Evolutionary conservation across 1,284 basidiomycete species (phyloP).

Genomic region (Puccinia polysora): DNA sequence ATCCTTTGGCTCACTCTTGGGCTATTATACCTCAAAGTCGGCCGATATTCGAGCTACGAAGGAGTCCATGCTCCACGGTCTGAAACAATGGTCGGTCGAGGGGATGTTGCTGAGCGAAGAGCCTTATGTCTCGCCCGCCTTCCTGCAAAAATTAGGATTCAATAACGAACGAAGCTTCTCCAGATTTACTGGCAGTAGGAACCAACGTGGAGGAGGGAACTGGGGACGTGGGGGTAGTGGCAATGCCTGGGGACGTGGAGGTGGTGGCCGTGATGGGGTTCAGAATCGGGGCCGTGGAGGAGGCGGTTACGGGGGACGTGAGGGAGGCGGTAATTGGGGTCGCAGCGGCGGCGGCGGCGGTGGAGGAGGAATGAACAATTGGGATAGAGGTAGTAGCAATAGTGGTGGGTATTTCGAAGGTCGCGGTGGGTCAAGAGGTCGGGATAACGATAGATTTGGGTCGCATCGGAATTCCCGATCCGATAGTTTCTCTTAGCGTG

Average conservation of each 20-base stretch:
- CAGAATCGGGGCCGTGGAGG: conserved; percentile 15
- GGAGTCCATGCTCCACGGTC: conserved; percentile 60
- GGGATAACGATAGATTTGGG: not conserved
- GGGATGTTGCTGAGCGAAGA: conserved; percentile 59
- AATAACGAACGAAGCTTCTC: conserved; percentile 7
- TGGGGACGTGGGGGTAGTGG: not conserved
- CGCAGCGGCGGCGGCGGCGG: conserved; percentile 5
- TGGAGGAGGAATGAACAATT: not conserved
- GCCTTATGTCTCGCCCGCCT: conserved; percentile 58
- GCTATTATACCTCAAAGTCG: conserved; percentile 66
- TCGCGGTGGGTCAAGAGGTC: not conserved
- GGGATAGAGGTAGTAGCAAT: not conserved
- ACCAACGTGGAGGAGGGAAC: not conserved
- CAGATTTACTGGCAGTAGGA: not conserved
- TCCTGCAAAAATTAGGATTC: conserved; percentile 57
- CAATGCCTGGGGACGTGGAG: not conserved
- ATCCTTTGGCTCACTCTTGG: conserved; percentile 67
- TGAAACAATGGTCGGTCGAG: conserved; percentile 64
- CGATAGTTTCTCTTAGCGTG: no score
- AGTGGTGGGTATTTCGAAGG: conserved; percentile 3
- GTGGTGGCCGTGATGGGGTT: not conserved
- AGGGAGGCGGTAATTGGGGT: not conserved
- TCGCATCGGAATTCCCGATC: not conserved
- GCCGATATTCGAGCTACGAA: conserved; percentile 59
- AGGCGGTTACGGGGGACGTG: not conserved